A percentile compares a stretch with the other conserved stretches of the same genome.
These are phyloP conservation scores for Hordeum vulgare DNA, from an alignment of 176 grass and related monocot species.

Conservation along the genomic window MorexV3_pseudomolecules_assembly NC_058518.1:458495541-458496040, in stretches of 20 bases:
- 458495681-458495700: background rate
- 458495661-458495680: background rate
- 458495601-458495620: conserved; percentile 61
- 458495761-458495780: conserved; percentile 75
- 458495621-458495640: conserved; percentile 71
- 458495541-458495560: conserved; percentile 70
- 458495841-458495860: conserved; percentile 97
- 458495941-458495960: background rate
- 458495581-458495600: conserved; percentile 93
- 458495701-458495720: background rate
- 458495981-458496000: background rate
- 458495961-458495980: background rate
- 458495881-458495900: background rate
- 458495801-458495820: conserved; percentile 50
- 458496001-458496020: background rate
- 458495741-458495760: conserved; percentile 62
- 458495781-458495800: conserved; percentile 53
- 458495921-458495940: background rate
- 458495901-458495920: background rate
- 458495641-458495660: conserved; percentile 20
- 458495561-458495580: conserved; percentile 84
- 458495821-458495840: conserved; percentile 72
- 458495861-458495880: conserved; percentile 33
- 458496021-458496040: background rate
- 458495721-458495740: conserved; percentile 42